Base-by-base conservation (phyloP, 2,329 filamentous ascomycete genomes). In the Scopulariopsis brevicaulis region DNA sequence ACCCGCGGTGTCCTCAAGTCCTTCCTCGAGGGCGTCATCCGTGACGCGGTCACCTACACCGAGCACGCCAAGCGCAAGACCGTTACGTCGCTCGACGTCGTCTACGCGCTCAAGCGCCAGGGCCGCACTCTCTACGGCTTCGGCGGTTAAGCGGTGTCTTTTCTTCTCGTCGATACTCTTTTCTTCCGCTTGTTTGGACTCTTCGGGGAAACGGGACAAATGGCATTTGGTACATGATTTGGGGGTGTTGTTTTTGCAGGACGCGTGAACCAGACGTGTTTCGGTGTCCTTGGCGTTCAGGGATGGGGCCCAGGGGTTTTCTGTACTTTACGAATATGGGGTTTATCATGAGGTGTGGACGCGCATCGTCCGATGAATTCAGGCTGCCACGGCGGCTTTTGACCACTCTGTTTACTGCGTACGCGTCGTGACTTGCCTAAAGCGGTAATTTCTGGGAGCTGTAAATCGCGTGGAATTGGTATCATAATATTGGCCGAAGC, bases 91-190 rank as follows among this genome's bases (percentile, higher is more conserved):
- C 80, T 85, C 54, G 83, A 86, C 65, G 83, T 86, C 25, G 83
- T 85, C 72, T 86, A 85, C 65, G 82, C 82, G n/a, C 77, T 86
- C 65, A 86, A 86, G 80, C 77, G 83, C 73, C 83, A 85, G 76
- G 83, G 83, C 71, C 80, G 87, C 70, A 89, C 89, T 71, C 86
- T 92, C 65, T 93, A 92, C 81, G 89, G 89, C 79, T 92, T 92
- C 82, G 89, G 89, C 82, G 89, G 88, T 82, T 92, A 89, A 85
- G 61, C 60, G 59, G 54, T 53, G 58, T 61, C 18, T 63, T 62
- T 53, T 59, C 20, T 48, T n/a, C 12, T 50, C 4, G 8, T 24
- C 20, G 18, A n/a, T 50, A n/a, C 22, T 22, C 46, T 20, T 50
- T 50, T 50, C 11, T 24, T 46, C 40, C 14, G 40, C 40, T 46